phyloP scores from a whole-genome alignment of 148 eudicot species.

The Polygonum aviculare region DNA sequence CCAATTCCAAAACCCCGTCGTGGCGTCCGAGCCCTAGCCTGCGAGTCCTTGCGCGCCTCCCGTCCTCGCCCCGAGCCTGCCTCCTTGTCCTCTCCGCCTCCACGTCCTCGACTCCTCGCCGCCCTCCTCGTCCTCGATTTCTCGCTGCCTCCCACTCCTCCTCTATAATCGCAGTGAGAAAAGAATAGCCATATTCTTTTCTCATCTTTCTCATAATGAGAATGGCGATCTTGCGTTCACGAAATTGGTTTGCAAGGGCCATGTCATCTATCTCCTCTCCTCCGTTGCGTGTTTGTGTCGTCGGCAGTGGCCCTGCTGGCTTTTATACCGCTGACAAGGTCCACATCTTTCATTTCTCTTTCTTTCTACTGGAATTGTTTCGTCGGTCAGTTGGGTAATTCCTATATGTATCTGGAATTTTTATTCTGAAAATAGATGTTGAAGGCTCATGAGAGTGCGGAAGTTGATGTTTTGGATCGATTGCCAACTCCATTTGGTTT shows the following conservation, averaged over 20 bases:
- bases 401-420: background rate
- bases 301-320: slow-evolving; percentile 95
- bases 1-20: no score
- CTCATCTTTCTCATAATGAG: background rate
- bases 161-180: no score
- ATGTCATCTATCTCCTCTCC: slow-evolving; percentile 39
- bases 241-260: slow-evolving; percentile 22
- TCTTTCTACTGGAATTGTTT: background rate
- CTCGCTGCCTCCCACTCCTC: no score
- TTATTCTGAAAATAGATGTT: slow-evolving; percentile 39
- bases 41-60: no score
- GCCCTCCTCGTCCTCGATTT: no score
- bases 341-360: background rate
- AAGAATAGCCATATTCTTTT: no score
- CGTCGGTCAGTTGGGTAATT: background rate
- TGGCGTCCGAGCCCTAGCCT: no score
- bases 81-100: no score
- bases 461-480: slow-evolving; percentile 86
- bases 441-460: slow-evolving; percentile 63
- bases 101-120: no score
- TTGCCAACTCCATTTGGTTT: slow-evolving; percentile 88
- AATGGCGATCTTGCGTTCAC: slow-evolving; percentile 25
- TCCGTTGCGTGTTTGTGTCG: slow-evolving; percentile 69
- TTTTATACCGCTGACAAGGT: slow-evolving; percentile 94
- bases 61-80: no score